phyloP scores from a whole-genome alignment of 768 basidiomycete genomes.

The Inosperma sp. region DNA sequence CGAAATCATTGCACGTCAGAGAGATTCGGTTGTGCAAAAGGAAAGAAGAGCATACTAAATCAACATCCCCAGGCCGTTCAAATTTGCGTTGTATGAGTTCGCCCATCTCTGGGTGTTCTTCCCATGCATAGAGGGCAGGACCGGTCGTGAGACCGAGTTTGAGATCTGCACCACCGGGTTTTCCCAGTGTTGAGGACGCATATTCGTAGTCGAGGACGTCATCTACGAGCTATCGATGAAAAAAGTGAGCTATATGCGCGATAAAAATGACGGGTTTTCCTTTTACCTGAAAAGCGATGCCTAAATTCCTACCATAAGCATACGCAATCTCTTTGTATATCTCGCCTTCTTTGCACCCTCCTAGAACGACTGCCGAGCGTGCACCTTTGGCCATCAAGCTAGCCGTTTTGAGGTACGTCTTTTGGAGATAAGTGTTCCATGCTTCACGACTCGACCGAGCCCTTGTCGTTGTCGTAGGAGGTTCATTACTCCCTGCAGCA shows the following conservation, averaged over 20 bases:
- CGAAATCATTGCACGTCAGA: slow-evolving; percentile 4
- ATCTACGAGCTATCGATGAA: slow-evolving; percentile 71
- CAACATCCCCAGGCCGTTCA: slow-evolving; percentile 77
- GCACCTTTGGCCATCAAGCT: slow-evolving; percentile 91
- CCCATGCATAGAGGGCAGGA: slow-evolving; percentile 92
- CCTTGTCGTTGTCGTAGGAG: slow-evolving; percentile 16
- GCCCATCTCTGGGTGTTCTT: slow-evolving; percentile 86
- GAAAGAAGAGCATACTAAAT: slow-evolving; percentile 46
- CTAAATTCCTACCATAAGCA: slow-evolving; percentile 89
- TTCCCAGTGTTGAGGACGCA: slow-evolving; percentile 71
- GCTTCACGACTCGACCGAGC: slow-evolving; percentile 34
- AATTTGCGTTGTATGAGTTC: slow-evolving; percentile 83
- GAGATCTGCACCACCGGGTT: slow-evolving; percentile 86
- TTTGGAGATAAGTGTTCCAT: slow-evolving; percentile 83
- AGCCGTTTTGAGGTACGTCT: slow-evolving; percentile 93
- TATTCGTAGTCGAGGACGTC: slow-evolving; percentile 93
- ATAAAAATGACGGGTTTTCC: not conserved
- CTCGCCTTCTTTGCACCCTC: slow-evolving; percentile 80
- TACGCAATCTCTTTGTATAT: slow-evolving; percentile 94
- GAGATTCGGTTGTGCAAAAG: not conserved
- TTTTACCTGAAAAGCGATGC: slow-evolving; percentile 90
- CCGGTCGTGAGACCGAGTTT: slow-evolving; percentile 86
- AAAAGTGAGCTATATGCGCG: not conserved
- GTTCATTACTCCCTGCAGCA: slow-evolving; percentile 19
- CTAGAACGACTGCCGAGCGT: slow-evolving; percentile 81